These are phyloP conservation scores for Teratosphaeria zuluensis DNA, from an alignment of 2,329 filamentous ascomycete species.

Conservation along the genomic window DNA sequence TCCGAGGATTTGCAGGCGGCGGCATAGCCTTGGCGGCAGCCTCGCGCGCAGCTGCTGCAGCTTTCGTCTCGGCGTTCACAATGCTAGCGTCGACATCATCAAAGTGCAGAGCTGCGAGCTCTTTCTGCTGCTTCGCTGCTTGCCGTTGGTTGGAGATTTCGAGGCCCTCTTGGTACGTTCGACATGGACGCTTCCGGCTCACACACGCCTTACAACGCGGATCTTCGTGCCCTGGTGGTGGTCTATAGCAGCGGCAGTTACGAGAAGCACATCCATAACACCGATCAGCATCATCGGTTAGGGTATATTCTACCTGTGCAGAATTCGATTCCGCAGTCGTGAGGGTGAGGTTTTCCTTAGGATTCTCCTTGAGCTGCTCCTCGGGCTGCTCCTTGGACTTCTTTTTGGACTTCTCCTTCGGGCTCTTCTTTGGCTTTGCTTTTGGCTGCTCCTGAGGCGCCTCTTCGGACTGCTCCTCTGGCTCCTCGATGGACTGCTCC, in stretches of 20 bases:
- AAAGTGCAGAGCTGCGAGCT: background rate
- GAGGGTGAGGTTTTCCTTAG: background rate
- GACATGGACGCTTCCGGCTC: background rate
- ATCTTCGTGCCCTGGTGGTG: background rate
- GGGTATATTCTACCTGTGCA: background rate
- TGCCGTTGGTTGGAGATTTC: background rate
- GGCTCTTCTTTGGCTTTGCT: background rate
- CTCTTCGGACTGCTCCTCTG: background rate
- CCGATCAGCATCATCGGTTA: background rate
- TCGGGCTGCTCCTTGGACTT: background rate
- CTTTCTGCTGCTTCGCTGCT: background rate
- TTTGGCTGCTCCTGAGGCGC: background rate
- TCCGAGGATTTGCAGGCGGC: conserved; percentile 7
- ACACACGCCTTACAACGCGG: background rate
- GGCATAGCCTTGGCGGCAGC: background rate
- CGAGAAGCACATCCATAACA: background rate
- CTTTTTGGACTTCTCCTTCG: background rate
- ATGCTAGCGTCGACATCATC: background rate
- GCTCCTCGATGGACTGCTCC: background rate
- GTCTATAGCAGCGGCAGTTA: background rate
- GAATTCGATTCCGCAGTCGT: background rate
- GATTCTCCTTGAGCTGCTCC: background rate
- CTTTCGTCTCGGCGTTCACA: background rate
- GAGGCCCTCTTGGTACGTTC: background rate
- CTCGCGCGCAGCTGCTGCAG: background rate